A percentile compares a stretch with the other conserved stretches of the same genome.
Conservation (phyloP, 352 stramenopile species). For the Globisporangium recalcitrans region DNA sequence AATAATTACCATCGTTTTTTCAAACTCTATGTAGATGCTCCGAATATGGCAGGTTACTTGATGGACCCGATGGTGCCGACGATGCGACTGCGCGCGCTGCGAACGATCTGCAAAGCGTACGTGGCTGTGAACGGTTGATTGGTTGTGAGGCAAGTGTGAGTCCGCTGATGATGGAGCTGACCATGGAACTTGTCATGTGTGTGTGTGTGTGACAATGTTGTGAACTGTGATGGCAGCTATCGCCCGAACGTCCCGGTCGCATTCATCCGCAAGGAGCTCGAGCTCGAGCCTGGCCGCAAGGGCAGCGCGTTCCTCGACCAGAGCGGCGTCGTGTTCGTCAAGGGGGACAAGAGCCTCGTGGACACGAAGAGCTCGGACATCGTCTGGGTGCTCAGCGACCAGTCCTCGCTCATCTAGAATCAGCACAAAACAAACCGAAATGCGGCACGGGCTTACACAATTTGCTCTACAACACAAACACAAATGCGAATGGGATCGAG, state of each 20-base stretch:
- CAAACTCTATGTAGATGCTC: conserved; percentile 78
- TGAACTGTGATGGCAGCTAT: conserved; percentile 35
- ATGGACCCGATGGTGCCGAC: conserved; percentile 85
- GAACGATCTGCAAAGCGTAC: conserved; percentile 87
- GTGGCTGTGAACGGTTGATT: conserved; percentile 15
- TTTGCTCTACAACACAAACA: not conserved
- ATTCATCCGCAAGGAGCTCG: conserved; percentile 69
- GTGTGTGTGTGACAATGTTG: not conserved
- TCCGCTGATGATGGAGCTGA: not conserved
- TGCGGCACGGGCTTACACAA: not conserved
- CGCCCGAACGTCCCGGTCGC: conserved; percentile 65
- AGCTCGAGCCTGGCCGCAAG: conserved; percentile 54
- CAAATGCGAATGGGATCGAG: not conserved
- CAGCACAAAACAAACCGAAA: not conserved
- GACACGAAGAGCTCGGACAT: conserved; percentile 83
- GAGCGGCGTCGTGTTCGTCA: conserved; percentile 63
- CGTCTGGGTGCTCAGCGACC: conserved; percentile 73
- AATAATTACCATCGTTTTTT: conserved; percentile 90
- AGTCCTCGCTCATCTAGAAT: conserved; percentile 80
- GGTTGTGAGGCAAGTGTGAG: too few relatives aligned
- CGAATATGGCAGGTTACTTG: conserved; percentile 88
- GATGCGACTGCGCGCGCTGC: conserved; percentile 76
- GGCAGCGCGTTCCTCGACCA: conserved; percentile 73
- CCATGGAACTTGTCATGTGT: not conserved
- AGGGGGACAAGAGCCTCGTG: conserved; percentile 53